Evolutionary conservation across 495 filamentous ascomycete genomes (phyloP).

Genomic region (Aspergillus heteromorphus): DNA sequence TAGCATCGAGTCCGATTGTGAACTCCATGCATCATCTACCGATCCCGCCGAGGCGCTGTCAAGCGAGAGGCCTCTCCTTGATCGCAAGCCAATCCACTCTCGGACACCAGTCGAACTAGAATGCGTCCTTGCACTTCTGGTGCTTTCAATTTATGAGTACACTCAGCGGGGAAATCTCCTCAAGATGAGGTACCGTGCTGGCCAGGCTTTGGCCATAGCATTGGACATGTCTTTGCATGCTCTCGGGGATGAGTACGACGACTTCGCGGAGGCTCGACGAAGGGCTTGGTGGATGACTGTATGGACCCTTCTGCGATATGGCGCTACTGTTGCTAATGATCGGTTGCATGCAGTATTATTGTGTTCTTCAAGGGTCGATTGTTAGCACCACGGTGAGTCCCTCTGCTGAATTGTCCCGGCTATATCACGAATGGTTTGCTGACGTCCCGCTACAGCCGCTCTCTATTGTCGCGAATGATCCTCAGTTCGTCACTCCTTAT

Average conservation of each 20-base stretch:
- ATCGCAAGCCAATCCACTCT: conserved; percentile 47
- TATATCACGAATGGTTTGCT: not conserved
- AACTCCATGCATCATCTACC: conserved; percentile 49
- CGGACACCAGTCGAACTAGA: conserved; percentile 49
- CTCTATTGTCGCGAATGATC: conserved; percentile 49
- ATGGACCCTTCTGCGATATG: conserved; percentile 1
- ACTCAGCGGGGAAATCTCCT: conserved; percentile 55
- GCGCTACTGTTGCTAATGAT: not conserved
- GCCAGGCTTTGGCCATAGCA: conserved; percentile 51
- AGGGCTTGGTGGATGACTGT: conserved; percentile 63
- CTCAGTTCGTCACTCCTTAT: conserved; percentile 52
- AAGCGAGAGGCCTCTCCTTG: conserved; percentile 34
- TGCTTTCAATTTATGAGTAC: conserved; percentile 58
- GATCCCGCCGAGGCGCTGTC: conserved; percentile 49
- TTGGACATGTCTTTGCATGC: conserved; percentile 49
- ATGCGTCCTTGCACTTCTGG: conserved; percentile 48
- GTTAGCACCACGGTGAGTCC: conserved; percentile 52
- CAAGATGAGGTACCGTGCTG: conserved; percentile 56
- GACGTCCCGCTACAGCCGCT: conserved; percentile 33
- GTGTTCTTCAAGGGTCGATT: conserved; percentile 54
- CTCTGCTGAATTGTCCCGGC: too few species aligned
- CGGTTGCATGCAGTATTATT: conserved; percentile 44
- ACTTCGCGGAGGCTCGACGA: conserved; percentile 48
- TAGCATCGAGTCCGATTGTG: conserved; percentile 51
- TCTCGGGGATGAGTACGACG: conserved; percentile 38